These are phyloP conservation scores for Tanacetum coccineum DNA, from an alignment of 129 eudicot genomes.

Conservation along the genomic window DNA sequence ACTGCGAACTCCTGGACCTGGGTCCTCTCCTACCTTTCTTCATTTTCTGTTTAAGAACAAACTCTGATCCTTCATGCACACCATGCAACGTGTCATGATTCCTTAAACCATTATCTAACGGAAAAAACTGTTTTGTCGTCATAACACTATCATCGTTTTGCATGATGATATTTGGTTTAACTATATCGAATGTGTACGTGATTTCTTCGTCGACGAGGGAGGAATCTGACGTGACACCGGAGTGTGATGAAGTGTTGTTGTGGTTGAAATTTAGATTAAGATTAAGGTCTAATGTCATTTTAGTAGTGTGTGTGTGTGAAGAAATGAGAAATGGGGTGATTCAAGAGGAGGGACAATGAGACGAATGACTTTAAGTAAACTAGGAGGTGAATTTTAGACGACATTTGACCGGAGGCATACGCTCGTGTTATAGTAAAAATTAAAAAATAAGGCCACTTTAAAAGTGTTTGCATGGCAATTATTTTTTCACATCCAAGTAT, in stretches of 20 bases:
- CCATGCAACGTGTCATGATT: constrained; percentile 20
- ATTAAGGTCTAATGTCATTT: constrained; percentile 51
- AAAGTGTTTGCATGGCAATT: no score
- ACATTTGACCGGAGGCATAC: no score
- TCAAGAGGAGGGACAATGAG: no score
- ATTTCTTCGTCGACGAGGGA: constrained; percentile 46
- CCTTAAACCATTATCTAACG: constrained; percentile 20
- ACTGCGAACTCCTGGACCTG: constrained; percentile 4
- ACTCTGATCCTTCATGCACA: not conserved
- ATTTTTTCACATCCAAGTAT: no score
- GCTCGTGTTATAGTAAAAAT: no score
- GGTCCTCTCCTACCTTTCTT: constrained; percentile 16
- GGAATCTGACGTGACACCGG: constrained; percentile 47
- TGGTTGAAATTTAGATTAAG: constrained; percentile 22
- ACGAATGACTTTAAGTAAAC: no score
- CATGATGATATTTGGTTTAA: constrained; percentile 23
- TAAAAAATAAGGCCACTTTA: no score
- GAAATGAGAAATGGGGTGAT: no score
- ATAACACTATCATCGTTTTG: constrained; percentile 7
- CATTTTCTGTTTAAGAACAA: not conserved
- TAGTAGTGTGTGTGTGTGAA: not conserved
- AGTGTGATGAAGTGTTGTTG: constrained; percentile 24
- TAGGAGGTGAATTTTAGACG: no score
- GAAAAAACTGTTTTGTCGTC: constrained; percentile 16
- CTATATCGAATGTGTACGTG: constrained; percentile 34